These are phyloP conservation scores for Eutypa lata DNA, from an alignment of 2,329 filamentous ascomycete genomes.

Conservation along the genomic window DNA sequence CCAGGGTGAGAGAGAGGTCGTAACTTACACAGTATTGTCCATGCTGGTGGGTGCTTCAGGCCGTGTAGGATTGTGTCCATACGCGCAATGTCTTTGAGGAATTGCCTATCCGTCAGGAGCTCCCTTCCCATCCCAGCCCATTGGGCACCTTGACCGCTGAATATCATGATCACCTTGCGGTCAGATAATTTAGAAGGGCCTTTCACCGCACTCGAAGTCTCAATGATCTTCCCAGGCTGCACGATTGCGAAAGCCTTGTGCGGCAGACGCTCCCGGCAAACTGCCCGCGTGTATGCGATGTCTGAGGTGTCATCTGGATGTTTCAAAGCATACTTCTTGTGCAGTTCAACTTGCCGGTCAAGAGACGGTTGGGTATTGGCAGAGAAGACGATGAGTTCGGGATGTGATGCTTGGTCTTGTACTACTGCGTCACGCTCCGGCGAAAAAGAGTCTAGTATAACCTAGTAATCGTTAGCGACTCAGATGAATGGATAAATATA, in stretches of 20 bases:
- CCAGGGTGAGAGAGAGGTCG: not conserved
- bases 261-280: constrained; percentile 23
- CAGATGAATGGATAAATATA: not conserved
- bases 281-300: constrained; percentile 28
- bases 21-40: constrained; percentile 13
- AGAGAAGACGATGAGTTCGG: constrained; percentile 19
- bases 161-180: constrained; percentile 20
- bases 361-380: constrained; percentile 16
- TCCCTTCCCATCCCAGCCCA: constrained; percentile 24
- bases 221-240: constrained; percentile 5
- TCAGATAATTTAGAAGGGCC: constrained; percentile 6
- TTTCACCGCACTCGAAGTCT: constrained; percentile 7
- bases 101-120: constrained; percentile 12
- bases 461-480: constrained; percentile 6
- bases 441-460: constrained; percentile 17
- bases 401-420: not conserved
- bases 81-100: constrained; percentile 13
- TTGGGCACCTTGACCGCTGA: constrained; percentile 32
- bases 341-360: constrained; percentile 9
- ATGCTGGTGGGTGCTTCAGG: constrained; percentile 8
- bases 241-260: constrained; percentile 23
- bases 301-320: constrained; percentile 15
- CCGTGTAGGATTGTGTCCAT: constrained; percentile 11
- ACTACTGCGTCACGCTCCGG: not conserved
- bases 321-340: constrained; percentile 17